phyloP scores from a whole-genome alignment of 441 rosid species.

The Capsella rubella region DNA sequence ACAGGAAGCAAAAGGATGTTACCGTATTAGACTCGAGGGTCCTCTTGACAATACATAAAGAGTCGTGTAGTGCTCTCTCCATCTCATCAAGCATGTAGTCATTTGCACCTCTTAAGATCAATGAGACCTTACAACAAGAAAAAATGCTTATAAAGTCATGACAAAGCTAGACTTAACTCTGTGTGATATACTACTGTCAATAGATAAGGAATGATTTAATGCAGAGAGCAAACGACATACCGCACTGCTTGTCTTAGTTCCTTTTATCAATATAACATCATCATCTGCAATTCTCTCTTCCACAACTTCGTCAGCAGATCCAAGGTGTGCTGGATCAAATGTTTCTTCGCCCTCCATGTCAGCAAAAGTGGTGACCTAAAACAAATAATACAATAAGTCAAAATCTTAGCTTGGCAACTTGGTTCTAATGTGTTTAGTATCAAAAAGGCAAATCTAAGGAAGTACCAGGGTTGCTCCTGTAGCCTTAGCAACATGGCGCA shows the following conservation, averaged over 20 bases:
- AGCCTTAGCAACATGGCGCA: conserved; percentile 98
- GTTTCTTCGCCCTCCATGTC: conserved; percentile 99
- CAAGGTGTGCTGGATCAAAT: conserved; percentile 85
- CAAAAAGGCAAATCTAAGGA: conserved; percentile 8
- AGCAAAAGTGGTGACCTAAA: conserved; percentile 96
- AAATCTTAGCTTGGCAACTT: conserved; percentile 19
- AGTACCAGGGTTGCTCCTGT: conserved; percentile 95
- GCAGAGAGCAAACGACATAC: conserved; percentile 52
- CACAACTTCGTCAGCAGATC: conserved; percentile 87
- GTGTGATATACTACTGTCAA: background rate
- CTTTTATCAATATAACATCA: conserved; percentile 92
- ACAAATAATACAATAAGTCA: background rate
- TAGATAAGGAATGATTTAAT: background rate
- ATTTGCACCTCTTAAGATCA: conserved; percentile 97
- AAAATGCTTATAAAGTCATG: background rate
- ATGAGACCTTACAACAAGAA: conserved; percentile 70
- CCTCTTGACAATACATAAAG: conserved; percentile 89
- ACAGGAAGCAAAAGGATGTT: conserved; percentile 35
- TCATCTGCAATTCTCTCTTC: conserved; percentile 98
- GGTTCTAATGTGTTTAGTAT: conserved; percentile 16
- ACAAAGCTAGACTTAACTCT: conserved; percentile 22
- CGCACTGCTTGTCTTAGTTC: conserved; percentile 85
- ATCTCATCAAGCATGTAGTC: conserved; percentile 99
- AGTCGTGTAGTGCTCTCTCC: conserved; percentile 97
- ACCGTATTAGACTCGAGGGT: conserved; percentile 96